Conservation (phyloP, 345 rosid genomes). For the Ceriops decandra region DNA sequence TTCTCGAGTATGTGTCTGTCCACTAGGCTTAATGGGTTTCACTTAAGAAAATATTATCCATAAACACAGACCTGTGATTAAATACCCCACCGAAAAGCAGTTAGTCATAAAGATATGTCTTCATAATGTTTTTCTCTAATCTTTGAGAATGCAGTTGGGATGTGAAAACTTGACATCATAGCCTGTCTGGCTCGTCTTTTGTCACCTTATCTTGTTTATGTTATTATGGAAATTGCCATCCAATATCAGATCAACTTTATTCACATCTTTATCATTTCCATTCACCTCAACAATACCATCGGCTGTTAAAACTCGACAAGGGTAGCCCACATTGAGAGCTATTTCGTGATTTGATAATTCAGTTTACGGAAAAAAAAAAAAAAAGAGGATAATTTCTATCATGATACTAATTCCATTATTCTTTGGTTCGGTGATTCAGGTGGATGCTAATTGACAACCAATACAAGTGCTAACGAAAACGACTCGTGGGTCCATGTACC, state of each 20-base stretch:
- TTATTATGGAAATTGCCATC: background rate
- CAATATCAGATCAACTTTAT: background rate
- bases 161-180: background rate
- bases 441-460: slow-evolving; percentile 4
- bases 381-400: no score
- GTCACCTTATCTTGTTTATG: background rate
- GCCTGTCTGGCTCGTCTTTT: background rate
- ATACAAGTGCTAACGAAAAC: slow-evolving; percentile 2
- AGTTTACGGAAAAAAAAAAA: no score
- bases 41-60: no score
- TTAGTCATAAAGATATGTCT: no score
- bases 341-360: background rate
- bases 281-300: background rate
- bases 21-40: no score
- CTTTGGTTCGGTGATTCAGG: background rate
- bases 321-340: background rate
- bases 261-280: background rate
- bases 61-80: no score
- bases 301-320: background rate
- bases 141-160: background rate
- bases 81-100: no score
- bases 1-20: no score
- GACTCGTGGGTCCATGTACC: slow-evolving; percentile 12
- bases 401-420: background rate
- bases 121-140: background rate